Evolutionary conservation across 257 asterid species (phyloP).

Genomic region (Linderniella brevidens): DNA sequence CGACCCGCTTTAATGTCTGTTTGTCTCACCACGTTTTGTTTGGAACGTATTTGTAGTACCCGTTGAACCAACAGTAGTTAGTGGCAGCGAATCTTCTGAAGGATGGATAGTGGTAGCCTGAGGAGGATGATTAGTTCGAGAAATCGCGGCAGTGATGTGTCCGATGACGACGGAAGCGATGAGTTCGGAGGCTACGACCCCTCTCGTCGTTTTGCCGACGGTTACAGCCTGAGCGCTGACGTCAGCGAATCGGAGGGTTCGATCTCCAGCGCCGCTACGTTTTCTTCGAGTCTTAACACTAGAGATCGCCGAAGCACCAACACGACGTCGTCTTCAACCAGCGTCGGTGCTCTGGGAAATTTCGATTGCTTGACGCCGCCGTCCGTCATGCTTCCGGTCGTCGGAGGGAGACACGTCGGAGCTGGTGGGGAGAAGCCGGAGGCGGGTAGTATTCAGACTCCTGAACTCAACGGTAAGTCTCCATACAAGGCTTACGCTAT

Average conservation of each 20-base stretch:
- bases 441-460: background rate
- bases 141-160: too few relatives aligned
- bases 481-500: background rate
- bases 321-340: too few relatives aligned
- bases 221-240: conserved; percentile 82
- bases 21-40: too few relatives aligned
- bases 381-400: conserved; percentile 52
- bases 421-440: conserved; percentile 19
- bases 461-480: conserved; percentile 38
- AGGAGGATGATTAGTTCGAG: too few relatives aligned
- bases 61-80: too few relatives aligned
- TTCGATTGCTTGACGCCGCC: conserved; percentile 30
- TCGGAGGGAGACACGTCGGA: conserved; percentile 48
- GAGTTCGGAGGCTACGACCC: conserved; percentile 26
- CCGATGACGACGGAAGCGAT: background rate
- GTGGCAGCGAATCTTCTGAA: too few relatives aligned
- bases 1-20: too few relatives aligned
- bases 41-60: too few relatives aligned
- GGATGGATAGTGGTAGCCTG: too few relatives aligned
- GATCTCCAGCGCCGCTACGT: conserved; percentile 34
- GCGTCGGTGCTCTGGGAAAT: background rate
- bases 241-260: conserved; percentile 85
- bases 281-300: conserved; percentile 22
- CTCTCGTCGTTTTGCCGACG: conserved; percentile 31
- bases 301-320: too few relatives aligned